Evolutionary conservation across 305 asterid species (phyloP).

Genomic region (Salvia sclarea): DNA sequence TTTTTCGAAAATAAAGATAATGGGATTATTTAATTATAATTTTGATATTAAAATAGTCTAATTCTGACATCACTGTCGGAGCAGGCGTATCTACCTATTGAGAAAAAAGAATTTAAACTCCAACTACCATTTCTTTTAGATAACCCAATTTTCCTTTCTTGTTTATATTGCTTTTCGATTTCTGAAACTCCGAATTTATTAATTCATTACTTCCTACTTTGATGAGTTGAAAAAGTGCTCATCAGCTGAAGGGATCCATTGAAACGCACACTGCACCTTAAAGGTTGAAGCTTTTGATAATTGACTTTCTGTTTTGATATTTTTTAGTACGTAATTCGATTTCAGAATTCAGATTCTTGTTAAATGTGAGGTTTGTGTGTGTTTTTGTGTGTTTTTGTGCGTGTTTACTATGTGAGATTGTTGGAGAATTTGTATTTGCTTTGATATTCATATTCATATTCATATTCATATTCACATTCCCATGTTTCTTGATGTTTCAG

Average conservation of each 20-base stretch:
- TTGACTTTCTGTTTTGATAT: neutral
- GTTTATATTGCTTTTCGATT: neutral
- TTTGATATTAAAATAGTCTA: too few relatives aligned
- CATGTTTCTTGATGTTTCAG: neutral
- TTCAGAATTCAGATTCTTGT: neutral
- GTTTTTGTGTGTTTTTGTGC: too few relatives aligned
- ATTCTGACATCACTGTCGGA: neutral
- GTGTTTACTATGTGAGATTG: neutral
- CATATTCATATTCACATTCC: constrained; percentile 7
- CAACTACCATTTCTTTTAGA: constrained; percentile 4
- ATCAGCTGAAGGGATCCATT: neutral
- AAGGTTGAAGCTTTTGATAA: neutral
- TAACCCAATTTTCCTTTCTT: neutral
- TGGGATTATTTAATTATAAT: too few relatives aligned
- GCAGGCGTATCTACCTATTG: neutral
- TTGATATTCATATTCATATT: neutral
- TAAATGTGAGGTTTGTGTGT: neutral
- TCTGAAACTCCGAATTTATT: neutral
- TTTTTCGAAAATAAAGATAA: too few relatives aligned
- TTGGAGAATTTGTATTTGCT: neutral
- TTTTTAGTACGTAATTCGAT: neutral
- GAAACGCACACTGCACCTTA: neutral
- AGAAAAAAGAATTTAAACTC: neutral
- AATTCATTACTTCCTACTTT: neutral
- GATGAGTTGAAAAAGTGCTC: neutral